Evolutionary conservation across 2,329 filamentous ascomycete species (phyloP).

Genomic region (Myriangium duriaei): DNA sequence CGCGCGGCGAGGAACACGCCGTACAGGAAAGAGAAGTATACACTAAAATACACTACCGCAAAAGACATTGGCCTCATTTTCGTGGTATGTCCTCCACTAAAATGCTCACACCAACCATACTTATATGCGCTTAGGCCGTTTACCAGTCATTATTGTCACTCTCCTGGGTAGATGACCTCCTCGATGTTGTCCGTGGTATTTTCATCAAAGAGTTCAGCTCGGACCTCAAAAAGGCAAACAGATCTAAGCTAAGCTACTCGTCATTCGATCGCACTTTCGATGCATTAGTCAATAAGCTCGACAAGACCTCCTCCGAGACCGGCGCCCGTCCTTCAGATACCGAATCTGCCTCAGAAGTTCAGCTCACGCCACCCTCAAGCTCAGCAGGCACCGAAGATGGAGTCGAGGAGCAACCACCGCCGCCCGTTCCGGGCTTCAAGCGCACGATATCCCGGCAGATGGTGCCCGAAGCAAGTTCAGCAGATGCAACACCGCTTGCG

Average conservation of each 20-base stretch:
- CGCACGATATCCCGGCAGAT: slow-evolving; percentile 26
- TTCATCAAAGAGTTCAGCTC: slow-evolving; percentile 85
- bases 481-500: slow-evolving; percentile 55
- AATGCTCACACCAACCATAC: neutral
- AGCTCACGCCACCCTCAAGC: slow-evolving; percentile 42
- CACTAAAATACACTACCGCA: slow-evolving; percentile 80
- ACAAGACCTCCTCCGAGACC: slow-evolving; percentile 37
- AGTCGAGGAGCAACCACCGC: slow-evolving; percentile 42
- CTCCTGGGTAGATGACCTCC: slow-evolving; percentile 91
- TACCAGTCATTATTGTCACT: slow-evolving; percentile 92
- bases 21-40: slow-evolving; percentile 88
- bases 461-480: slow-evolving; percentile 34
- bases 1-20: slow-evolving; percentile 54
- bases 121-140: slow-evolving; percentile 56
- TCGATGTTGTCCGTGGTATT: slow-evolving; percentile 87
- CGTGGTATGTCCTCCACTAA: slow-evolving; percentile 49
- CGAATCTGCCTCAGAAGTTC: slow-evolving; percentile 21
- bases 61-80: slow-evolving; percentile 95
- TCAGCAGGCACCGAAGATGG: slow-evolving; percentile 35
- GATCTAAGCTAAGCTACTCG: slow-evolving; percentile 59
- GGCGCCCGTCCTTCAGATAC: slow-evolving; percentile 12
- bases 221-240: slow-evolving; percentile 65
- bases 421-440: slow-evolving; percentile 39
- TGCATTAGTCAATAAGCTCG: slow-evolving; percentile 76
- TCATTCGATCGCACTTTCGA: slow-evolving; percentile 90